Evolutionary conservation across 78 protist species (phyloP), one percentile per base, ranked within the genome.

Genomic region (Dictyostelium capitatum): DNA sequence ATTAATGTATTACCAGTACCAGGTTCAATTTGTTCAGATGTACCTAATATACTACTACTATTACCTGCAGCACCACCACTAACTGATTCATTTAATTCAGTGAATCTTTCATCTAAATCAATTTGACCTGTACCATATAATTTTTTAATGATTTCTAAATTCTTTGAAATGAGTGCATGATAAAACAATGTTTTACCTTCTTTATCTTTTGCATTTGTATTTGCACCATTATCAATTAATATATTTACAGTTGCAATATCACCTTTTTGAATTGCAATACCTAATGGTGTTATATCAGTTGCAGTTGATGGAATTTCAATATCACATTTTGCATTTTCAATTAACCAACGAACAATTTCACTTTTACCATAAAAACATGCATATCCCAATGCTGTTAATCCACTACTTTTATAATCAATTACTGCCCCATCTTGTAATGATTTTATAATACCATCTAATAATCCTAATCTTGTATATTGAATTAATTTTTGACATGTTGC

Each of bases 321-420:
- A 15, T 53, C 30, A 15, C 75, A 59, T 15, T 59, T 62, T 11
- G 46, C 92, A n/a, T 50, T 56, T 32, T 47, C 20, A 2, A 59
- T 59, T 69, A 84, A 28, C 92, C 92, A 84, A 20, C 82, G n/a
- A 15, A 53, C 80, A 19, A 72, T 47, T 6, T 84, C 78, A 41
- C 28, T 46, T 5, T 74, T 51, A 23, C 82, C 83, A 84, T 84
- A 74, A 28, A 74, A 84, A 19, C 77, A 48, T 7, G 83, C 81
- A 25, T 74, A 84, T 46, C 78, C 82, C 54, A 84, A 41, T 15
- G 92, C 92, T 6, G 83, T 23, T 20, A 54, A 54, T 54, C 92
- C 92, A 57, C 82, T 74, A 11, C 57, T 12, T 19, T 53, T 84
- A 59, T 73, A 84, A 75, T 84, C 92, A 14, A 74, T 73, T 53